Evolutionary conservation across 2,329 filamentous ascomycete genomes (phyloP).

Genomic region (Pseudogymnoascus sp.): DNA sequence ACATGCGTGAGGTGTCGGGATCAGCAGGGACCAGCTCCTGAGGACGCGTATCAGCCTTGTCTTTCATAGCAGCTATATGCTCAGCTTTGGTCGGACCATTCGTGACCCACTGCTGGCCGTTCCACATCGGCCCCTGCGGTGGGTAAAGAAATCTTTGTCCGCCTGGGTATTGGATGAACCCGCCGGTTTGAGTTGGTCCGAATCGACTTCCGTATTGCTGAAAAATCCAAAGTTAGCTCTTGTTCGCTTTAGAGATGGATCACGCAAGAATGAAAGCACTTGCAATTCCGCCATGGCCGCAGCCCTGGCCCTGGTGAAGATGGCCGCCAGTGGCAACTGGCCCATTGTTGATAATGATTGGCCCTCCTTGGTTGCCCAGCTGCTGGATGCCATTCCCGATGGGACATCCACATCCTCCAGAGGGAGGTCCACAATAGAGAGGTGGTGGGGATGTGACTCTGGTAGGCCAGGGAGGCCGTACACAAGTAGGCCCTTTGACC

Average conservation of each 20-base stretch:
- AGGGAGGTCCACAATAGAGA: not conserved
- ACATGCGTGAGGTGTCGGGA: conserved; percentile 54
- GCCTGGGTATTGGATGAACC: conserved; percentile 2
- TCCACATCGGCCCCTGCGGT: conserved; percentile 12
- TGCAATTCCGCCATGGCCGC: conserved; percentile 3
- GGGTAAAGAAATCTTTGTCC: conserved; percentile 2
- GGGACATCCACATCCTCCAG: not conserved
- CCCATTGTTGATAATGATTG: conserved; percentile 13
- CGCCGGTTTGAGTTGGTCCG: not conserved
- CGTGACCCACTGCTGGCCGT: conserved; percentile 54
- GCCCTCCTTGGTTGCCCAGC: conserved; percentile 4
- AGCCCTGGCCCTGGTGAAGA: conserved; percentile 5
- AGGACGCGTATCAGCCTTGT: conserved; percentile 26
- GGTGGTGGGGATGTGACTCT: not conserved
- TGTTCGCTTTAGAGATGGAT: not conserved
- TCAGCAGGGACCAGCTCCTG: conserved; percentile 60
- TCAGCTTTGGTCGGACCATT: conserved; percentile 46
- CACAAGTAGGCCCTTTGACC: not conserved
- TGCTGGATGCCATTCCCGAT: not conserved
- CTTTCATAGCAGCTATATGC: conserved; percentile 12
- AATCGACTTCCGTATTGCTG: conserved; percentile 8
- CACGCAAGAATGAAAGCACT: not conserved
- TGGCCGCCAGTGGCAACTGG: conserved; percentile 5
- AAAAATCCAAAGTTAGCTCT: not conserved
- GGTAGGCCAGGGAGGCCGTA: conserved; percentile 1